Conservation (phyloP, 2,329 filamentous ascomycete genomes). For the Leptosphaerulina australis region DNA sequence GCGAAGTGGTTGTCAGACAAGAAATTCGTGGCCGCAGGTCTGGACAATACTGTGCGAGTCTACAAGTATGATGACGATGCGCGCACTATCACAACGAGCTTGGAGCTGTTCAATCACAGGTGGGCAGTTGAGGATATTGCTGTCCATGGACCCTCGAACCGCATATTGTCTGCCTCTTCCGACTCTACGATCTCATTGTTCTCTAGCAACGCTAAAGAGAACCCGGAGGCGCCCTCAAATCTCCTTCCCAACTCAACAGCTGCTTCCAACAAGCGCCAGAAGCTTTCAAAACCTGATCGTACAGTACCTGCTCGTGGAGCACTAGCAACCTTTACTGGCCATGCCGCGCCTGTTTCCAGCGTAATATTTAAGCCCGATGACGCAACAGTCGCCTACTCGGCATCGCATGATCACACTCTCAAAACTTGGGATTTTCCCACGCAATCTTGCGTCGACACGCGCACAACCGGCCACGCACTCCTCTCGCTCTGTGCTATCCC, state of each 20-base stretch:
- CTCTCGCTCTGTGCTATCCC: slow-evolving; percentile 78
- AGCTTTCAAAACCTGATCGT: slow-evolving; percentile 64
- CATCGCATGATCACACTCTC: slow-evolving; percentile 88
- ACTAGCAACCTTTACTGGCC: slow-evolving; percentile 72
- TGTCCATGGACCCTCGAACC: slow-evolving; percentile 73
- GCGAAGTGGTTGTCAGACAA: slow-evolving; percentile 80
- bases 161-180: slow-evolving; percentile 82
- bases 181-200: slow-evolving; percentile 89
- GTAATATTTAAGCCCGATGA: slow-evolving; percentile 86
- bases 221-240: slow-evolving; percentile 72
- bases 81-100: slow-evolving; percentile 68
- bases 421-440: slow-evolving; percentile 92
- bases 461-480: slow-evolving; percentile 82
- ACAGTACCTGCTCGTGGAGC: slow-evolving; percentile 76
- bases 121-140: slow-evolving; percentile 75
- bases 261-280: slow-evolving; percentile 75
- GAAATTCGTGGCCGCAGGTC: slow-evolving; percentile 79
- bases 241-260: slow-evolving; percentile 71
- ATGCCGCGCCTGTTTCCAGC: slow-evolving; percentile 76
- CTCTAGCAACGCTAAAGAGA: slow-evolving; percentile 77
- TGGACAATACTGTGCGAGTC: slow-evolving; percentile 83
- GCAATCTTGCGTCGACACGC: slow-evolving; percentile 74
- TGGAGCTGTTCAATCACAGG: slow-evolving; percentile 85
- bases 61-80: slow-evolving; percentile 84
- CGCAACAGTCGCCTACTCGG: slow-evolving; percentile 86